Conservation (phyloP, 2,329 filamentous ascomycete species). For the Trichoderma cornu-damae region DNA sequence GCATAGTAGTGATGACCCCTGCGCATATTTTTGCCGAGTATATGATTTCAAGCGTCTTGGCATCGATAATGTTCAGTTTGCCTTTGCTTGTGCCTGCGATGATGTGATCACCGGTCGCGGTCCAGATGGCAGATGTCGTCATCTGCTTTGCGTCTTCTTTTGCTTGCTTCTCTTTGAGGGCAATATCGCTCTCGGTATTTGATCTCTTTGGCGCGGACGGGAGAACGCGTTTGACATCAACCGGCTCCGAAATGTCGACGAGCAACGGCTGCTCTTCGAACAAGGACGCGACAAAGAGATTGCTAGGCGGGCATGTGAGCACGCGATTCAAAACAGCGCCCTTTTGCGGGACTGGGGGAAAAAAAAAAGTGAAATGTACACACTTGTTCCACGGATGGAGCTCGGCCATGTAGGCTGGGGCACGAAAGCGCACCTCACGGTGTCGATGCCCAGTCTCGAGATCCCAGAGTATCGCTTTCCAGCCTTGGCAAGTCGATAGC, state of each 20-base stretch:
- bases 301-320: slow-evolving; percentile 42
- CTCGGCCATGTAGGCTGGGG: slow-evolving; percentile 93
- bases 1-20: slow-evolving; percentile 81
- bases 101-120: slow-evolving; percentile 77
- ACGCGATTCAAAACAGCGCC: neutral
- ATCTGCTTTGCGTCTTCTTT: slow-evolving; percentile 92
- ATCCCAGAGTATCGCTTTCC: slow-evolving; percentile 96
- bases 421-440: slow-evolving; percentile 84
- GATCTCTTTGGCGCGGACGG: slow-evolving; percentile 77
- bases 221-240: slow-evolving; percentile 69
- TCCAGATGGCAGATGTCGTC: slow-evolving; percentile 89
- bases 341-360: too few relatives aligned
- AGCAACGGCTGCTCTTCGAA: slow-evolving; percentile 91
- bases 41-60: slow-evolving; percentile 71
- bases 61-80: slow-evolving; percentile 91
- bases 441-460: slow-evolving; percentile 63
- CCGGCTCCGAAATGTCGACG: slow-evolving; percentile 68
- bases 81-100: slow-evolving; percentile 92
- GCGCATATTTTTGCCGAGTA: slow-evolving; percentile 85
- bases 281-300: slow-evolving; percentile 82
- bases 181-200: slow-evolving; percentile 63
- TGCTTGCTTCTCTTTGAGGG: slow-evolving; percentile 72
- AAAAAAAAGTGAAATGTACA: slow-evolving; percentile 17
- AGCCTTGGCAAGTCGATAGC: slow-evolving; percentile 88
- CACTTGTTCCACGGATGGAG: slow-evolving; percentile 87